Base-by-base conservation (phyloP, 257 asterid species). In the Nicotiana tabacum region DNA sequence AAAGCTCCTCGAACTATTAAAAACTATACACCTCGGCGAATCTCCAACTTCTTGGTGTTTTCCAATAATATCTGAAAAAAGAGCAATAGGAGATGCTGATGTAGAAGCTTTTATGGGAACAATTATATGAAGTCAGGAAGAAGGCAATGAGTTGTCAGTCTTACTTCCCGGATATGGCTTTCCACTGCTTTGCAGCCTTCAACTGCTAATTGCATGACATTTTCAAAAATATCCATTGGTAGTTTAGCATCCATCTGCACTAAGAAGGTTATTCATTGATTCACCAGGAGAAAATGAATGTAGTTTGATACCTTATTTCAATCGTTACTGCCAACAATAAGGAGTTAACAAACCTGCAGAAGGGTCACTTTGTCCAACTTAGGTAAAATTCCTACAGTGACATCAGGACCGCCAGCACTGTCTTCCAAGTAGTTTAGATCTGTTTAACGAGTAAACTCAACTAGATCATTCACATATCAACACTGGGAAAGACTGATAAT, bases 381-480 rank as follows among this genome's bases (percentile, higher is more conserved):
- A 7, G 98, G 97, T 80, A 96, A 88, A 83, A 96, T 85, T 84
- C 98, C 99, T 10, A 96, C 94, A 2, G 99, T 94, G 83, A 96
- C 98, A 90, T 96, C 99, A 77, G 99, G 95, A 60, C 98, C 99
- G 81, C 98, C 99, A 84, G 98, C 98, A 80, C 98, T 93, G 88
- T 96, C 99, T 87, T 96, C 99, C 77, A 89, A 87, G 83, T 94
- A 96, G 87, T 92, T 96, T 70, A 96, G 88, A 92, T 96, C 99
- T 95, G 91, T 82, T 82, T 48, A 81, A 56, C 21, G 3, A 65
- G 35, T 57, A 85, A n/a, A 9, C 53, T 27, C 77, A 51, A 55
- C 11, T 27, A 74, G 62, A 74, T 74, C 39, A 74, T 5, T 74
- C 62, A 74, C 79, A 74, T 27, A 27, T 46, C 27, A 48, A 48